Conservation (phyloP, 1,139 yeast genomes). For the Meyerozyma smithsonii region DNA sequence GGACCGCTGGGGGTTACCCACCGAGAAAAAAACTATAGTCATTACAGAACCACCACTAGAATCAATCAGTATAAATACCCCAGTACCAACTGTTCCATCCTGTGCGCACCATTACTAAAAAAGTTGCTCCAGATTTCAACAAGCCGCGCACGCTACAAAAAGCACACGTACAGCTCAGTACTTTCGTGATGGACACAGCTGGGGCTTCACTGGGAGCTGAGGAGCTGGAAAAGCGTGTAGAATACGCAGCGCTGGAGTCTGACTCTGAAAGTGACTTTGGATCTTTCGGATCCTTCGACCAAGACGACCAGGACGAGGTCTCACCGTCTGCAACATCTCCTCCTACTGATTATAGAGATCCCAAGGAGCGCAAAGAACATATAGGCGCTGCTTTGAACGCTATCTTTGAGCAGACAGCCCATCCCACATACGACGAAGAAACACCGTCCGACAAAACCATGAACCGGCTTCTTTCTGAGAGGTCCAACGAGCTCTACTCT, state of each 20-base stretch:
- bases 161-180: background rate
- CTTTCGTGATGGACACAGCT: background rate
- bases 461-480: background rate
- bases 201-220: background rate
- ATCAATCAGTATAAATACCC: background rate
- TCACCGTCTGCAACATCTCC: background rate
- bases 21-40: slow-evolving; percentile 27
- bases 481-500: background rate
- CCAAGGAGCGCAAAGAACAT: background rate
- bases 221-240: slow-evolving; percentile 10
- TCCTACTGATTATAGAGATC: background rate
- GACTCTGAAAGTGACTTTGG: slow-evolving; percentile 10
- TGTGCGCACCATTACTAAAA: background rate
- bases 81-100: background rate
- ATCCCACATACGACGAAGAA: background rate
- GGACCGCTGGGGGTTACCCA: slow-evolving; percentile 42
- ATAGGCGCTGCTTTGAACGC: background rate
- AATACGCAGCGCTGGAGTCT: background rate
- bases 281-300: background rate
- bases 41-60: no score
- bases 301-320: background rate
- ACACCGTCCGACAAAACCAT: background rate
- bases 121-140: background rate
- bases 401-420: background rate
- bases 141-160: background rate